Base-by-base conservation (phyloP, 1,284 basidiomycete genomes). In the Trichosporon sp. region DNA sequence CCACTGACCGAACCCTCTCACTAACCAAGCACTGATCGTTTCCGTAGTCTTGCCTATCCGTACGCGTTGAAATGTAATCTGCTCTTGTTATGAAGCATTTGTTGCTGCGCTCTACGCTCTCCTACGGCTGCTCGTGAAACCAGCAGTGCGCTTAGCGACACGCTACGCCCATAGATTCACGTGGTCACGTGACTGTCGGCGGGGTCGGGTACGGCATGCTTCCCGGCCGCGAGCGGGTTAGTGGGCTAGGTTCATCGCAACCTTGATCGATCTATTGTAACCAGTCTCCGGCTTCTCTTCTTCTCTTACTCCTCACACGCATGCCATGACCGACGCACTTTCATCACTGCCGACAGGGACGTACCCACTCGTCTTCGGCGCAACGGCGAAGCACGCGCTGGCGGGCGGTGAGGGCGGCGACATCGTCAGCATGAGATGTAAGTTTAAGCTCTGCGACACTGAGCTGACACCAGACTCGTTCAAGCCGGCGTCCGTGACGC, bases 401-500 rank as follows among this genome's bases (percentile, higher is more conserved):
- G 27, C 62, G 6, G 65, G 65, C 18, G 51, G 56, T 32, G 65
- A 66, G 65, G 63, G 67, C 21, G 71, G 66, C 62, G 71, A 72
- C 53, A 58, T 70, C 23, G 68, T 72, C 27, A 69, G 67, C 5
- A 51, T 72, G 42, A 35, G 67, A 29, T 72, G 71, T 73, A 60
- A 69, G 69, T 62, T 53, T 35, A 15, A n/a, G 42, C 25, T 42
- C 70, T 21, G 42, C 0, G 73, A 29, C 29, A 3, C n/a, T 8
- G 9, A 5, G 35, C 68, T 69, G 62, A 69, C 65, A 3, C 0
- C 67, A 81, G 80, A 81, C 68, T 65, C 70, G 12, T 82, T 82
- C 77, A 82, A 82, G 68, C 80, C 80, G 5, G 77, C 72, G 2
- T 80, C 78, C 2, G 75, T 82, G 32, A 73, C 71, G 0, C 44